Percentiles rank a stretch among this genome's conserved stretches.
These are phyloP conservation scores for Alternaria triticimaculans DNA, from an alignment of 2,329 filamentous ascomycete species.

Conservation along the genomic window DNA sequence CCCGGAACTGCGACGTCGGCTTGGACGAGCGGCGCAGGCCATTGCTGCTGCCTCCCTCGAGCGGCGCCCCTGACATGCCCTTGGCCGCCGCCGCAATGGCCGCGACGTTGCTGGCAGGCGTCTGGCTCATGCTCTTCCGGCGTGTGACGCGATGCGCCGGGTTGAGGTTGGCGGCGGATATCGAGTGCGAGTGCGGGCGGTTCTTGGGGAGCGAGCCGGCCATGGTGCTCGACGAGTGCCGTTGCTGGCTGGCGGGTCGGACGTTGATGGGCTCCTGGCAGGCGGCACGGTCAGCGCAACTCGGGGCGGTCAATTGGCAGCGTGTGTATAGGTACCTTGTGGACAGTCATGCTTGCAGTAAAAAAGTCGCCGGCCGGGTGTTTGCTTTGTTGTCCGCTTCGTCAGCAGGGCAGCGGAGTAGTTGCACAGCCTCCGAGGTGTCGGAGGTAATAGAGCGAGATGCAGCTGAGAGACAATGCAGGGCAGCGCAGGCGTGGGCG, in stretches of 20 bases:
- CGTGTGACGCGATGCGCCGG: constrained; percentile 85
- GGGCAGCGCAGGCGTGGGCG: constrained; percentile 18
- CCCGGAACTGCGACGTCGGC: constrained; percentile 54
- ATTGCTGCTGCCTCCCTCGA: constrained; percentile 51
- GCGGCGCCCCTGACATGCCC: constrained; percentile 67
- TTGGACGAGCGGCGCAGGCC: constrained; percentile 72
- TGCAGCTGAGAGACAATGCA: constrained; percentile 32
- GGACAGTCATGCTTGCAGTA: constrained; percentile 45
- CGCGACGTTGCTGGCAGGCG: constrained; percentile 73
- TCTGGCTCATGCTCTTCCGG: constrained; percentile 89
- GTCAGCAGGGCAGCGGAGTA: constrained; percentile 19
- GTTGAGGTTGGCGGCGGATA: constrained; percentile 79
- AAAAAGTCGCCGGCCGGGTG: constrained; percentile 12
- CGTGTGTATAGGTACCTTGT: constrained; percentile 39
- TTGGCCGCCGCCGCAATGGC: constrained; percentile 74
- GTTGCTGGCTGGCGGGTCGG: constrained; percentile 54
- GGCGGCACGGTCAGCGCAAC: constrained; percentile 38
- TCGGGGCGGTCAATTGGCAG: constrained; percentile 14
- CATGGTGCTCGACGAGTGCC: constrained; percentile 55
- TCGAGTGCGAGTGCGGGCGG: constrained; percentile 81
- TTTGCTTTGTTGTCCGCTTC: constrained; percentile 22
- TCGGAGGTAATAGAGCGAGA: constrained; percentile 21
- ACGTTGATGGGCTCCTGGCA: constrained; percentile 51
- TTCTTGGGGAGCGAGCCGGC: constrained; percentile 69
- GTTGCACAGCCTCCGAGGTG: constrained; percentile 32